Evolutionary conservation across 2,329 filamentous ascomycete genomes (phyloP), one percentile per base, ranked within the genome.

Genomic region (Endoconidiophora polonica): DNA sequence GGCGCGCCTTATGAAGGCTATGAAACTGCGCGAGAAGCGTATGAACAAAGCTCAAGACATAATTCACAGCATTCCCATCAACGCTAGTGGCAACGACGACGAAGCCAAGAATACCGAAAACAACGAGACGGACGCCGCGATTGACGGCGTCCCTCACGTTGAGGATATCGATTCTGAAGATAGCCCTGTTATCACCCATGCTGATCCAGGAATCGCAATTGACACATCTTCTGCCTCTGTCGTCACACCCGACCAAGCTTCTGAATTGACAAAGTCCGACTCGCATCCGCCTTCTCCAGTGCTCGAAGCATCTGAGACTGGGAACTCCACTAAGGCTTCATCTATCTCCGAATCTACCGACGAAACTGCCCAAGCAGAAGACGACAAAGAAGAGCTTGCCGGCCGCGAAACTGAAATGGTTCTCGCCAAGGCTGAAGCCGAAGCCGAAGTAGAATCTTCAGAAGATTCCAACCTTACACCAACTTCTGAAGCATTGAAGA

Each of bases 1-100:
- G 67, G 79, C 85, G 54, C 76, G 91, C 49, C 69, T 98, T 55
- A 88, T 94, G 85, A 95, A 93, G 67, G 91, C 91, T 5, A 74
- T 95, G 66, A 84, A 95, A 63, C 65, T 95, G 57, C 76, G 90
- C 48, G 91, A 93, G 64, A 86, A 83, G 65, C 87, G 86, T 63
- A 53, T 50, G 47, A 47, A 39, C 29, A 42, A 53, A 40, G 52
- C 43, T 9, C 37, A 42, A n/a, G 26, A 33, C 26, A 33, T 33
- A 33, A 33, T 33, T 5, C 24, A 10, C 14, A 43, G 36, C 22
- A 36, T 18, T 20, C n/a, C 26, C 20, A 40, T 43, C 23, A 44
- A 16, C 22, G 22, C 24, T 9, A 6, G 16, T 12, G 43, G 5
- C 26, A 23, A 41, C 6, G 43, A 47, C 18, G 54, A 52, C 39